Conservation (phyloP, 345 rosid species). For the Citrus maxima region DNA sequence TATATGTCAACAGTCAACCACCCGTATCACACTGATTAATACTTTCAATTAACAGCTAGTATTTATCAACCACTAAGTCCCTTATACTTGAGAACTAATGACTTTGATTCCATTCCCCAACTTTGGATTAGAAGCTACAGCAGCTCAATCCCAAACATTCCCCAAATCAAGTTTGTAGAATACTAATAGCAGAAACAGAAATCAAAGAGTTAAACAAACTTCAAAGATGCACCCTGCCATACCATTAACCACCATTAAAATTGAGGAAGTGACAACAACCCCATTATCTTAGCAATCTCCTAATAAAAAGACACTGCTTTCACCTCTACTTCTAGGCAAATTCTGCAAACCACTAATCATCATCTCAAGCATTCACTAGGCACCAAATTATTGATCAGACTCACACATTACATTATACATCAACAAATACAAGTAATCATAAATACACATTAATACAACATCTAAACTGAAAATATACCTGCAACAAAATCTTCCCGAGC, state of each 20-base stretch:
- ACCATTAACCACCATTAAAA: not conserved
- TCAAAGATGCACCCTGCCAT: not conserved
- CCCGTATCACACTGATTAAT: not conserved
- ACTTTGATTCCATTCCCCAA: not conserved
- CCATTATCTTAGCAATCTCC: not conserved
- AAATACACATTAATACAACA: not conserved
- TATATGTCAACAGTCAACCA: conserved; percentile 7
- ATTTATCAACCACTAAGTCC: not conserved
- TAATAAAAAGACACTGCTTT: not conserved
- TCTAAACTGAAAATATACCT: conserved; percentile 41
- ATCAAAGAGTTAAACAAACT: not conserved
- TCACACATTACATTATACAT: not conserved
- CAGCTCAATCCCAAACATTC: not conserved
- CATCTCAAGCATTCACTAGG: not conserved
- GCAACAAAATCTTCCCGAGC: conserved; percentile 92
- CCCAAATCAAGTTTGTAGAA: not conserved
- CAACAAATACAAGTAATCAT: not conserved
- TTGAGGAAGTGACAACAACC: not conserved
- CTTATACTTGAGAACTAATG: no score
- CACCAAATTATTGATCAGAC: not conserved
- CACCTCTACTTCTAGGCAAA: not conserved
- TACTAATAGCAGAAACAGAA: not conserved
- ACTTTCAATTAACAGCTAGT: no score
- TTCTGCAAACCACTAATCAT: not conserved
- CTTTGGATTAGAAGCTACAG: not conserved